Evolutionary conservation across 2,329 filamentous ascomycete genomes (phyloP).

Genomic region (Fusarium pseudograminearum): DNA sequence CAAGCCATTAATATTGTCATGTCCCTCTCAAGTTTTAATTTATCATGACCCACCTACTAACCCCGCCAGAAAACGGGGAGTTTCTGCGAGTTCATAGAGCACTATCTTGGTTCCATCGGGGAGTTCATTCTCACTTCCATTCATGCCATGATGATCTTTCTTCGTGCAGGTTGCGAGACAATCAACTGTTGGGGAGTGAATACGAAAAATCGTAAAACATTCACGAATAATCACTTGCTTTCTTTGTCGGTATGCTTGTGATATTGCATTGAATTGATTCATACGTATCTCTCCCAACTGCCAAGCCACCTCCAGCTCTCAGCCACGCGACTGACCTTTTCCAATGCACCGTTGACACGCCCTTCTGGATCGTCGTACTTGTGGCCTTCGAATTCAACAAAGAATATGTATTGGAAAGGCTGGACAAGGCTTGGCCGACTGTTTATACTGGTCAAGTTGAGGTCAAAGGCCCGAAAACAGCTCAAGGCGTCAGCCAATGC

Average conservation of each 20-base stretch:
- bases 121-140: slow-evolving; percentile 19
- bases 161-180: slow-evolving; percentile 13
- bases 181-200: slow-evolving; percentile 9
- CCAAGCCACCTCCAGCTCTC: slow-evolving; percentile 76
- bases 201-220: slow-evolving; percentile 1
- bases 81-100: slow-evolving; percentile 31
- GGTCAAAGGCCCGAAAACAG: slow-evolving; percentile 77
- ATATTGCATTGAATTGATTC: not conserved
- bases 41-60: not conserved
- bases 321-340: slow-evolving; percentile 68
- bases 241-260: not conserved
- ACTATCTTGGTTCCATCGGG: slow-evolving; percentile 23
- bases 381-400: slow-evolving; percentile 86
- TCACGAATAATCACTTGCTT: slow-evolving; percentile 34
- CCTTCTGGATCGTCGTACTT: slow-evolving; percentile 62
- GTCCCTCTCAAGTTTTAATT: not conserved
- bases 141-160: slow-evolving; percentile 15
- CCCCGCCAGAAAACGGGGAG: slow-evolving; percentile 43
- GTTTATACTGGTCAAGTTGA: slow-evolving; percentile 93
- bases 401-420: slow-evolving; percentile 94
- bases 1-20: not conserved
- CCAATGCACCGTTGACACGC: slow-evolving; percentile 70
- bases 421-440: slow-evolving; percentile 79
- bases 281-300: slow-evolving; percentile 67
- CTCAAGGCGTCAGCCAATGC: slow-evolving; percentile 83